Conservation (phyloP, 768 basidiomycete species). For the Naganishia kalamii region DNA sequence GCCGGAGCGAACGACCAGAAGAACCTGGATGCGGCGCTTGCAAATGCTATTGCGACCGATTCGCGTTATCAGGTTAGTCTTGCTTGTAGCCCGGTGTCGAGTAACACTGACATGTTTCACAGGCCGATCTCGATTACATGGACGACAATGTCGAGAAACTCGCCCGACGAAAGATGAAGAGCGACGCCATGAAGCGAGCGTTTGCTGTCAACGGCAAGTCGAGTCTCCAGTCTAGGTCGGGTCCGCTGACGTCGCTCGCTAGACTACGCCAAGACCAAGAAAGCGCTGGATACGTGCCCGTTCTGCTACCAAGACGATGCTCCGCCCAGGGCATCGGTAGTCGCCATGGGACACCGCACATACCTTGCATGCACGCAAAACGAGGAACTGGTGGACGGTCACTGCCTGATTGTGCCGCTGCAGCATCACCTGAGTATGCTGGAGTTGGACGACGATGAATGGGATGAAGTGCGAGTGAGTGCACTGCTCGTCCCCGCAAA, state of each 20-base stretch:
- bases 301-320: slow-evolving; percentile 89
- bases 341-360: slow-evolving; percentile 82
- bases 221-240: background rate
- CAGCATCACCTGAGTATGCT: slow-evolving; percentile 86
- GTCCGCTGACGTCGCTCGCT: background rate
- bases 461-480: slow-evolving; percentile 89
- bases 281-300: slow-evolving; percentile 72
- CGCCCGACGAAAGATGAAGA: slow-evolving; percentile 88
- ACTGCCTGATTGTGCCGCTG: slow-evolving; percentile 91
- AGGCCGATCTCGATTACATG: slow-evolving; percentile 88
- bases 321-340: slow-evolving; percentile 74
- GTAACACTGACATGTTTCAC: slow-evolving; percentile 6
- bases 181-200: slow-evolving; percentile 90
- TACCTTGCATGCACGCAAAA: slow-evolving; percentile 83
- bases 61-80: slow-evolving; percentile 69
- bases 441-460: slow-evolving; percentile 93
- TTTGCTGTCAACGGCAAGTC: slow-evolving; percentile 85
- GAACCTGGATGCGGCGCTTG: slow-evolving; percentile 81
- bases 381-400: slow-evolving; percentile 84
- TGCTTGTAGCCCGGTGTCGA: background rate
- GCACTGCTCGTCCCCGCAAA: background rate
- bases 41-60: slow-evolving; percentile 77
- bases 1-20: slow-evolving; percentile 88
- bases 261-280: slow-evolving; percentile 95
- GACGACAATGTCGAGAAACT: slow-evolving; percentile 94